phyloP scores from a whole-genome alignment of 495 filamentous ascomycete genomes.

The Trichoderma reesei region DNA sequence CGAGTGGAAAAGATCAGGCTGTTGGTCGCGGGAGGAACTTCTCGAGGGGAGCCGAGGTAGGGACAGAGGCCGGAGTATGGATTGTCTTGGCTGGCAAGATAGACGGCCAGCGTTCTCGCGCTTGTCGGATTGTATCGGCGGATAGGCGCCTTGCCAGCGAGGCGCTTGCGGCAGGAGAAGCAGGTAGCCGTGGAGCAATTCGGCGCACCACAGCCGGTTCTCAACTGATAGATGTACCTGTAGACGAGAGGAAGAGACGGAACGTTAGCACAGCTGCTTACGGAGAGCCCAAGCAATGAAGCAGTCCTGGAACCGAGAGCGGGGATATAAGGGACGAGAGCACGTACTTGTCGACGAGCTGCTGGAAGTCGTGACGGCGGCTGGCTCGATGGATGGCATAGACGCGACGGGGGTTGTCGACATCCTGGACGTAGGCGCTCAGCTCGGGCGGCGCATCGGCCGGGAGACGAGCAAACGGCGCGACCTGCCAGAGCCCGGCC shows the following conservation, averaged over 20 bases:
- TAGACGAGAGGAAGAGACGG: neutral
- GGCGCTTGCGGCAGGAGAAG: constrained; percentile 62
- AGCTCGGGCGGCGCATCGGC: constrained; percentile 42
- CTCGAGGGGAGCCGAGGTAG: constrained; percentile 26
- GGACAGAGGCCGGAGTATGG: constrained; percentile 66
- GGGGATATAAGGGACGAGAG: too few relatives aligned
- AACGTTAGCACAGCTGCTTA: constrained; percentile 5
- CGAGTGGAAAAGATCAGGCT: constrained; percentile 23
- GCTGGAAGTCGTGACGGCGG: constrained; percentile 43
- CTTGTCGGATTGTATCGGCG: constrained; percentile 60
- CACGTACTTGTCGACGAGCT: constrained; percentile 43
- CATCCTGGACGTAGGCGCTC: constrained; percentile 36
- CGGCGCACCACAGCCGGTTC: constrained; percentile 65
- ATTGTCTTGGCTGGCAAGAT: constrained; percentile 70
- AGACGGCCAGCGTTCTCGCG: constrained; percentile 68
- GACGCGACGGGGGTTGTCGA: constrained; percentile 43
- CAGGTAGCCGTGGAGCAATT: constrained; percentile 69
- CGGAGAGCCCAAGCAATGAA: too few relatives aligned
- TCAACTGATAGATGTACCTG: constrained; percentile 77
- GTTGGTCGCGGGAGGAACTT: constrained; percentile 29
- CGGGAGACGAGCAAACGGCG: constrained; percentile 41
- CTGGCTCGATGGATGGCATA: constrained; percentile 42
- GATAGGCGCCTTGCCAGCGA: constrained; percentile 54
- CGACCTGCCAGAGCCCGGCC: constrained; percentile 41
- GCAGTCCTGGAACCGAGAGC: too few relatives aligned